Base-by-base conservation (phyloP, 768 basidiomycete species). In the Trametes cinnabarina region DNA sequence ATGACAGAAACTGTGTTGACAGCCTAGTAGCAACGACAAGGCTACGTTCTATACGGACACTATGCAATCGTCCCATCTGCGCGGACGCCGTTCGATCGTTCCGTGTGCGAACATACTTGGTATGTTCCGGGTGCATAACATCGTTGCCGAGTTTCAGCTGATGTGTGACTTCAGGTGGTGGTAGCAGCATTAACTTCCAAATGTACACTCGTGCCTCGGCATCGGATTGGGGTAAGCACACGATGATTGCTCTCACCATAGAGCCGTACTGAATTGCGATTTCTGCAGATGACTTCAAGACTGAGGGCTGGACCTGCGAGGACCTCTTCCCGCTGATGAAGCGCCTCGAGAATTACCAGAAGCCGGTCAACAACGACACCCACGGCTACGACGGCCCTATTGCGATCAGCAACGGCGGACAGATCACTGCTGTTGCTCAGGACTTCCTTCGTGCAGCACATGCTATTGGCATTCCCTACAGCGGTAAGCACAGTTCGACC, bases 341-440 rank as follows among this genome's bases (percentile, higher is more conserved):
- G 72, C 75, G 86, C 49, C 74, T 88, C 54, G 86, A 88, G 78
- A 86, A 87, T 74, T 88, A 89, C 69, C 87, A 88, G 77, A 87
- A 87, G 72, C 85, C 87, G 1, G 71, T 69, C 23, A 86, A 86
- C 74, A 87, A 83, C 68, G 74, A 84, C 57, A 82, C 79, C 2
- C 86, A 88, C 68, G 87, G 86, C 40, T 87, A 87, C 61, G 80
- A 84, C 56, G 87, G 87, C 4, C 86, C 87, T n/a, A 85, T 89
- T 54, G 84, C 85, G 14, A 87, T 88, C 68, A 82, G 81, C 62
- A 86, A 87, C 60, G 86, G 87, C 63, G 85, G 86, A 51, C 78
- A 82, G 20, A 78, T 86, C 61, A 83, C 78, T 8, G 76, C 79
- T 4, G 76, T 87, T 43, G 86, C 85, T 17, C 85, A 88, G 44